phyloP scores from a whole-genome alignment of 169 alveolate genomes.

The Eimeria necatrix region DNA sequence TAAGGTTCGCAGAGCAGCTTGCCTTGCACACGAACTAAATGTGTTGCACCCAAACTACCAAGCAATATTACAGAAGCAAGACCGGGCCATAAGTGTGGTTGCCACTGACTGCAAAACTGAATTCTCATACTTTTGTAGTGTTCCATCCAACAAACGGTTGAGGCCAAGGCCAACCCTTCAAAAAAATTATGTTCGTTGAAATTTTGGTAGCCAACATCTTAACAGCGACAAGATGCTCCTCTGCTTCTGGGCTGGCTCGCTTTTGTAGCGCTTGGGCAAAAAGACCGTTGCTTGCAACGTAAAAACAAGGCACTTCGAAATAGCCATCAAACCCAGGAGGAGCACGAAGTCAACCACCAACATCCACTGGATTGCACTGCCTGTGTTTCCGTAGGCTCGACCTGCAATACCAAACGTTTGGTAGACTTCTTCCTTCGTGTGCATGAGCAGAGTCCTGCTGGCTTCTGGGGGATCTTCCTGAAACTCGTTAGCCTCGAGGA shows the following conservation, averaged over 20 bases:
- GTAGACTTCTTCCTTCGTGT: constrained; percentile 51
- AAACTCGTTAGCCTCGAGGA: constrained; percentile 32
- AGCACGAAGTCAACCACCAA: constrained; percentile 12
- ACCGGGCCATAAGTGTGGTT: no score
- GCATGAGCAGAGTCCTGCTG: constrained; percentile 32
- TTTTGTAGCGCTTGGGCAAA: constrained; percentile 50
- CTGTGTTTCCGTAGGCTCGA: constrained; percentile 40
- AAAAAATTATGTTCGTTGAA: background rate
- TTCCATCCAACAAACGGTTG: no score
- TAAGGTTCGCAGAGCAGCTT: no score
- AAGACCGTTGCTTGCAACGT: constrained; percentile 50
- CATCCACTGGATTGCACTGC: constrained; percentile 63
- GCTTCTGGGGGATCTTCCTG: constrained; percentile 29
- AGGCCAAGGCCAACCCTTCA: no score
- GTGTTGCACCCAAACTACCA: no score
- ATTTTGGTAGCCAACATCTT: background rate
- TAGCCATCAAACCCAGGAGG: constrained; percentile 33
- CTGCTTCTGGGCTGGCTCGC: background rate
- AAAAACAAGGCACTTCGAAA: constrained; percentile 36
- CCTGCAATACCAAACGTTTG: constrained; percentile 67
- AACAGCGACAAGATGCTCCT: background rate
- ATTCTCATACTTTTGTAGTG: no score
- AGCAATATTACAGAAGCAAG: no score
- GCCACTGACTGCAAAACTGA: no score
- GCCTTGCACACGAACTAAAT: no score